Conservation (phyloP, 495 filamentous ascomycete genomes). For the Chlorociboria aeruginascens region DNA sequence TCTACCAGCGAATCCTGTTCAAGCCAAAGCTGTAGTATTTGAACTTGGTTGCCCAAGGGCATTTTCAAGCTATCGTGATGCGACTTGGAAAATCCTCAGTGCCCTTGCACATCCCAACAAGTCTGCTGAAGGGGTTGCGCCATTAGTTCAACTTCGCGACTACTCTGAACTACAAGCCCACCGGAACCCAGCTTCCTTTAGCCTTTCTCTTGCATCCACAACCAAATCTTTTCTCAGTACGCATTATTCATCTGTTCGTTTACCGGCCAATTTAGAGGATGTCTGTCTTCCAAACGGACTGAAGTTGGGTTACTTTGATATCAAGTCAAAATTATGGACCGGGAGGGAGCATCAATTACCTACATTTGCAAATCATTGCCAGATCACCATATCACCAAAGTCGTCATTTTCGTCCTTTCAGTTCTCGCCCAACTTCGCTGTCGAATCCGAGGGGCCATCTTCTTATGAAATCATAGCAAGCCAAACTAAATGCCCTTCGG, state of each 20-base stretch:
- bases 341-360: slow-evolving; percentile 1
- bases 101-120: slow-evolving; percentile 8
- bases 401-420: slow-evolving; percentile 15
- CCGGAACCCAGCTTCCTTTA: background rate
- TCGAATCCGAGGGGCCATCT: slow-evolving; percentile 28
- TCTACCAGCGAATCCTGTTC: slow-evolving; percentile 1
- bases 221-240: slow-evolving; percentile 25
- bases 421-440: slow-evolving; percentile 8
- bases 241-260: slow-evolving; percentile 20
- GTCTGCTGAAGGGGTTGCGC: background rate
- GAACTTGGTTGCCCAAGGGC: slow-evolving; percentile 13
- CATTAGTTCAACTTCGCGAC: slow-evolving; percentile 10
- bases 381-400: slow-evolving; percentile 15
- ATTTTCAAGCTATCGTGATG: slow-evolving; percentile 14
- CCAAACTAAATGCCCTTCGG: slow-evolving; percentile 34
- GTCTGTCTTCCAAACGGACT: slow-evolving; percentile 21
- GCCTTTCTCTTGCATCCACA: slow-evolving; percentile 25
- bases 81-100: slow-evolving; percentile 21
- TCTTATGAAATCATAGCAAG: slow-evolving; percentile 45
- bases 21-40: slow-evolving; percentile 13
- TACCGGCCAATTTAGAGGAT: slow-evolving; percentile 21
- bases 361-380: slow-evolving; percentile 22
- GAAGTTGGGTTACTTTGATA: slow-evolving; percentile 23
- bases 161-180: slow-evolving; percentile 15
- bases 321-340: slow-evolving; percentile 12